These are phyloP conservation scores for Trichoderma gracile DNA, from an alignment of 2,329 filamentous ascomycete species.

Conservation along the genomic window DNA sequence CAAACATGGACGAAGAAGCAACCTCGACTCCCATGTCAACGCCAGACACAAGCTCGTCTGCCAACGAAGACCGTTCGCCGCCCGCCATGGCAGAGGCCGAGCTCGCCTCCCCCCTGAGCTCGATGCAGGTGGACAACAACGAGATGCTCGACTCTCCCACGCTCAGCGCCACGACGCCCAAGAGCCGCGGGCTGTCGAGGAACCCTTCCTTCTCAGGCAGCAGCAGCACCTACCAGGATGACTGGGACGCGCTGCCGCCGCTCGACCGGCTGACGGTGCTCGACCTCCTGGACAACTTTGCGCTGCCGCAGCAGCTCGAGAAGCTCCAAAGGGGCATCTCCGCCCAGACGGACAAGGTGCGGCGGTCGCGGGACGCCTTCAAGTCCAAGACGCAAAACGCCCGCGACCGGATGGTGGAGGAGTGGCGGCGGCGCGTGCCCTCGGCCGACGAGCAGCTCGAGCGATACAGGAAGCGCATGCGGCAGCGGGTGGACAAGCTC, in stretches of 20 bases:
- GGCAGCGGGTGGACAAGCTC: constrained; percentile 82
- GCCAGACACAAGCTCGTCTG: constrained; percentile 1
- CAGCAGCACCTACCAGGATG: constrained; percentile 82
- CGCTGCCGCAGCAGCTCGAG: constrained; percentile 85
- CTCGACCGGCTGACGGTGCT: constrained; percentile 88
- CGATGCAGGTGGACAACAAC: constrained; percentile 48
- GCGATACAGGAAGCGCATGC: constrained; percentile 86
- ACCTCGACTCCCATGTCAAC: constrained; percentile 19
- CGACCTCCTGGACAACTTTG: constrained; percentile 91
- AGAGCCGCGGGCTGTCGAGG: constrained; percentile 65
- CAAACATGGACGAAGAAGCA: constrained; percentile 24
- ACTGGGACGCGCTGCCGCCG: constrained; percentile 83
- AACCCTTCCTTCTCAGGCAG: constrained; percentile 80
- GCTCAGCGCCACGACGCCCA: constrained; percentile 48
- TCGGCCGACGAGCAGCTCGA: constrained; percentile 90
- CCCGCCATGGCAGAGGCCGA: constrained; percentile 46
- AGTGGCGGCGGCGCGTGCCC: constrained; percentile 84
- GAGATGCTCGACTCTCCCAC: constrained; percentile 51
- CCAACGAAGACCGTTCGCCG: constrained; percentile 5
- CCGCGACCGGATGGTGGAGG: constrained; percentile 86
- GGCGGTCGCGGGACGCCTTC: constrained; percentile 76
- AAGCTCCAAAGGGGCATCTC: constrained; percentile 82
- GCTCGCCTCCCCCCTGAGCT: constrained; percentile 43
- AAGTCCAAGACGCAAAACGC: constrained; percentile 75
- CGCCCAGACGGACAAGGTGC: constrained; percentile 81